Conservation (phyloP, 2,329 filamentous ascomycete species). For the Fusarium odoratissimum region DNA sequence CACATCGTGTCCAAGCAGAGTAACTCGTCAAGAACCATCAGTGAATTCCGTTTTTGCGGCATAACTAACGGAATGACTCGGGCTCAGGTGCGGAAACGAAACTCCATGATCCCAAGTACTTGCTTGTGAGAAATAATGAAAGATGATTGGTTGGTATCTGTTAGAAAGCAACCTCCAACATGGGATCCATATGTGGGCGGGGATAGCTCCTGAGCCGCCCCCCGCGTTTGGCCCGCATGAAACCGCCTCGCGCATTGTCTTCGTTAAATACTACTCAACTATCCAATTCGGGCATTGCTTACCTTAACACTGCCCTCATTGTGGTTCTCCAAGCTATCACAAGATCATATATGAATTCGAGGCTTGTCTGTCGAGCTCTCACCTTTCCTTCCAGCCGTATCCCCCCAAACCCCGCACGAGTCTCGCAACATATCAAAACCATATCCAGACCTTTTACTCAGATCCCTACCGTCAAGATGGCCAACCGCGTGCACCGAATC, state of each 20-base stretch:
- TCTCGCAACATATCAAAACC: neutral
- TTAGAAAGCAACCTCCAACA: constrained; percentile 10
- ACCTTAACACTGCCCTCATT: neutral
- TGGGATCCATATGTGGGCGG: neutral
- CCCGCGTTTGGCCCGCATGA: constrained; percentile 30
- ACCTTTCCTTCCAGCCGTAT: constrained; percentile 4
- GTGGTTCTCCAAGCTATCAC: neutral
- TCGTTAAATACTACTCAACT: constrained; percentile 7
- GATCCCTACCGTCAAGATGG: constrained; percentile 49
- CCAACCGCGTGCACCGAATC: constrained; percentile 58
- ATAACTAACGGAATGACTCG: constrained; percentile 18
- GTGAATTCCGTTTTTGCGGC: neutral
- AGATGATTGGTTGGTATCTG: constrained; percentile 8
- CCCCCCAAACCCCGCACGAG: neutral
- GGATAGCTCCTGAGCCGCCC: constrained; percentile 12
- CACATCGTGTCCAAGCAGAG: neutral
- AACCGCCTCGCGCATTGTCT: constrained; percentile 23
- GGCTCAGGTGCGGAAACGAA: constrained; percentile 17
- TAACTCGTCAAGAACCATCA: neutral
- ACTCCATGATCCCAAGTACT: neutral
- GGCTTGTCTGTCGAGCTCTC: constrained; percentile 10
- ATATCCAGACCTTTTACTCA: constrained; percentile 13
- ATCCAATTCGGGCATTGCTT: neutral
- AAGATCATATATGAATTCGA: constrained; percentile 32
- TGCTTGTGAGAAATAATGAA: constrained; percentile 1